phyloP scores from a whole-genome alignment of 257 asterid genomes.

The Solanum infundibuliforme region DNA sequence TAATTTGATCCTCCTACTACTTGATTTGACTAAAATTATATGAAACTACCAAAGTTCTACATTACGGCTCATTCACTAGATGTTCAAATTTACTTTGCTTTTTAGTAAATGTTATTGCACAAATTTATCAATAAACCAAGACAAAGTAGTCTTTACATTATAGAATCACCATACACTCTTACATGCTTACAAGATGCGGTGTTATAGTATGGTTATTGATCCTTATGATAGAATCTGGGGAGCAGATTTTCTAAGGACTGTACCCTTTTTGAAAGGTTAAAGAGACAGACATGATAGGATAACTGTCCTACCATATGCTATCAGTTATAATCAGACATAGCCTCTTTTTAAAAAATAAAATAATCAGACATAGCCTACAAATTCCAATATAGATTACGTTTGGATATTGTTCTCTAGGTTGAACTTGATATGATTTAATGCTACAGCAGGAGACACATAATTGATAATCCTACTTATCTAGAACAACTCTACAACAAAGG shows the following conservation, averaged over 20 bases:
- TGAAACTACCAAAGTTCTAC: not conserved
- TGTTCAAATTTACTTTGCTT: not conserved
- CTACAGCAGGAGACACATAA: not conserved
- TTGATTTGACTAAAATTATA: not conserved
- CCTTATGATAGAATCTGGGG: not conserved
- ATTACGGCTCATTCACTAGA: not conserved
- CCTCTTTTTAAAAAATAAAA: not conserved
- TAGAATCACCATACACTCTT: not conserved
- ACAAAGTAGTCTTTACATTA: not conserved
- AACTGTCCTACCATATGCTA: not conserved
- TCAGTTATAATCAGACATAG: not conserved
- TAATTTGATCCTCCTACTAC: not conserved
- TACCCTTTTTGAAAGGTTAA: not conserved
- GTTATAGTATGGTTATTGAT: not conserved
- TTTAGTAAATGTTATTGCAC: not conserved
- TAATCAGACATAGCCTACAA: not conserved
- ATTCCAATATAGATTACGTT: not conserved
- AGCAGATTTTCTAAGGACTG: not conserved
- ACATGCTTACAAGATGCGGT: not conserved
- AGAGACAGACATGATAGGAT: not conserved
- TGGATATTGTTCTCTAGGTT: not conserved
- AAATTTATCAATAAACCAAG: not conserved
- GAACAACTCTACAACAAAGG: not conserved
- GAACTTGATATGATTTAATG: not conserved
- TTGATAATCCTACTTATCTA: not conserved